phyloP scores from a whole-genome alignment of 768 basidiomycete species.

The Trametes punicea region DNA sequence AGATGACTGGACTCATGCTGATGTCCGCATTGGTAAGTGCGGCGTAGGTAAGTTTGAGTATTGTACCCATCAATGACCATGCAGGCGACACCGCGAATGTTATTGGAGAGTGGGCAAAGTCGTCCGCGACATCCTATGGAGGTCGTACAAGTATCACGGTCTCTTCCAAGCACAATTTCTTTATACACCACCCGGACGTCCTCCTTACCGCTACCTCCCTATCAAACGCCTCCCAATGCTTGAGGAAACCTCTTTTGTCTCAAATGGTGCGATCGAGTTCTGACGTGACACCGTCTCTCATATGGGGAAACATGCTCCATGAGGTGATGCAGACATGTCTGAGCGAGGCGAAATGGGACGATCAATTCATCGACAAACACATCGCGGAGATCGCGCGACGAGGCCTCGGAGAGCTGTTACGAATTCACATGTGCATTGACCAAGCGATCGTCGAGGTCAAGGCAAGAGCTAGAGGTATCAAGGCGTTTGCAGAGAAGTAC shows the following conservation, averaged over 20 bases:
- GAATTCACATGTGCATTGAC: slow-evolving; percentile 53
- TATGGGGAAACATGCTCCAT: slow-evolving; percentile 94
- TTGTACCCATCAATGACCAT: neutral
- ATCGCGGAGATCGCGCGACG: slow-evolving; percentile 54
- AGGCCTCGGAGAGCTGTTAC: slow-evolving; percentile 59
- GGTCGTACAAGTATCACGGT: slow-evolving; percentile 51
- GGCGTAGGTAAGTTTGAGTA: neutral
- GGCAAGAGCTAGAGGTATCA: slow-evolving; percentile 59
- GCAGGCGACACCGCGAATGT: slow-evolving; percentile 81
- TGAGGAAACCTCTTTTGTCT: slow-evolving; percentile 82
- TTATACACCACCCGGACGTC: slow-evolving; percentile 90
- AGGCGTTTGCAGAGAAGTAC: slow-evolving; percentile 63
- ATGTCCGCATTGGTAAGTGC: slow-evolving; percentile 54
- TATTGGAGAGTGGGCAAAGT: slow-evolving; percentile 45
- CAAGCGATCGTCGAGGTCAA: slow-evolving; percentile 65
- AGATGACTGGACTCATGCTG: slow-evolving; percentile 76
- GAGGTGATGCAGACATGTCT: slow-evolving; percentile 86
- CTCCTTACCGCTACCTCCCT: slow-evolving; percentile 90
- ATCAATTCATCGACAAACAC: slow-evolving; percentile 54
- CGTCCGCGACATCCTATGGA: slow-evolving; percentile 30
- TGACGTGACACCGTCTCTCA: slow-evolving; percentile 60
- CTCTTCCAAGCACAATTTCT: slow-evolving; percentile 58
- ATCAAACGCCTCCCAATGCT: slow-evolving; percentile 77
- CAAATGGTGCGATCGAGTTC: slow-evolving; percentile 55
- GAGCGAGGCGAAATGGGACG: slow-evolving; percentile 56